Evolutionary conservation across 78 protist species (phyloP).

Genomic region (Dictyostelium capitatum): DNA sequence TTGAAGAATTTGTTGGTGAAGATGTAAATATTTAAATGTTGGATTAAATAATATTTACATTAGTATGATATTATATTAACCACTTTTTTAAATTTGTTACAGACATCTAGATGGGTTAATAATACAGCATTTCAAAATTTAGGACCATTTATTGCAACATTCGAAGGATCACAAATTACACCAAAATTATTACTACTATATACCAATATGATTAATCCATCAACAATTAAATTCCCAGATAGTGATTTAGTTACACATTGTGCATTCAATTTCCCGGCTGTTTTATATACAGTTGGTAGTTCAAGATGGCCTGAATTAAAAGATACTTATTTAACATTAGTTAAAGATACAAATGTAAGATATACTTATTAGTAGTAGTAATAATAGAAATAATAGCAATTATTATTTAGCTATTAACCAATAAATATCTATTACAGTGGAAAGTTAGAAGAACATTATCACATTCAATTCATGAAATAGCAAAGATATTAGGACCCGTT

Average conservation of each 20-base stretch:
- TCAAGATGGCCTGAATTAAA: constrained; percentile 81
- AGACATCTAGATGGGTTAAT: constrained; percentile 86
- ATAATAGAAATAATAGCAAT: not conserved
- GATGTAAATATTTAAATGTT: constrained; percentile 33
- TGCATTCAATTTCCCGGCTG: constrained; percentile 88
- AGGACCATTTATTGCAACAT: constrained; percentile 85
- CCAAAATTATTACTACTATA: constrained; percentile 42
- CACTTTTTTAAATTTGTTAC: not conserved
- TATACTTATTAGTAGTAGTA: not conserved
- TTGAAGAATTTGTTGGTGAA: constrained; percentile 72
- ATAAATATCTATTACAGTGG: constrained; percentile 29
- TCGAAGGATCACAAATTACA: constrained; percentile 67
- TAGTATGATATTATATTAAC: not conserved
- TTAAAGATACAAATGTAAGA: constrained; percentile 60
- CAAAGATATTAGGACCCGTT: constrained; percentile 77
- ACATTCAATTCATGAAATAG: constrained; percentile 85
- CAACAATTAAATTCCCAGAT: constrained; percentile 54
- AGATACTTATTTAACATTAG: constrained; percentile 64
- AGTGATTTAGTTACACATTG: constrained; percentile 75
- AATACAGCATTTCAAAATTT: constrained; percentile 75
- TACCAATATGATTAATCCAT: constrained; percentile 48
- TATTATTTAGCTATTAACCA: not conserved
- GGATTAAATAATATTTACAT: not conserved
- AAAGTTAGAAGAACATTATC: constrained; percentile 86
- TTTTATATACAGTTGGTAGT: constrained; percentile 66